Evolutionary conservation across 768 basidiomycete genomes (phyloP).

Genomic region (Boletus reticulatus): DNA sequence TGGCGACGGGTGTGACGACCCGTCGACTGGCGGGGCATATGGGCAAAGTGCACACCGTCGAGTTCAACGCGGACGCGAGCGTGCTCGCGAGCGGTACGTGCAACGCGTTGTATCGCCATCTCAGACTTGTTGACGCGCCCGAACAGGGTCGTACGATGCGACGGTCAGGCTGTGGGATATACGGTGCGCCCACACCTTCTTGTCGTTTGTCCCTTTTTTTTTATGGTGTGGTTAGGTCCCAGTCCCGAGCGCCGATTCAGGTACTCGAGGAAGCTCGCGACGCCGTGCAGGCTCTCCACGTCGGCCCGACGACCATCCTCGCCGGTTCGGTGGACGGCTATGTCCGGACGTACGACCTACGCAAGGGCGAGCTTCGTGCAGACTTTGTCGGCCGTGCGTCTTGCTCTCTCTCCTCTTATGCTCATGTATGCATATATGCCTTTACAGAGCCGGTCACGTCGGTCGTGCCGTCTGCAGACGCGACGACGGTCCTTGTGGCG

Average conservation of each 20-base stretch:
- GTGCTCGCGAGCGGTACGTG: slow-evolving; percentile 80
- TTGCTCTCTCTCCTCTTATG: neutral
- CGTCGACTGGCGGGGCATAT: slow-evolving; percentile 86
- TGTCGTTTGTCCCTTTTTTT: neutral
- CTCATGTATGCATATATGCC: neutral
- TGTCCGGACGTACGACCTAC: slow-evolving; percentile 91
- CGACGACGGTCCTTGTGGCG: slow-evolving; percentile 76
- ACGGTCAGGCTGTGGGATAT: slow-evolving; percentile 92
- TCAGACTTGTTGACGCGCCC: neutral
- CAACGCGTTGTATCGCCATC: neutral
- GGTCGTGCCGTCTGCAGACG: slow-evolving; percentile 75
- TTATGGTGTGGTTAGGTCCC: slow-evolving; percentile 47
- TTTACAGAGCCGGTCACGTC: slow-evolving; percentile 80
- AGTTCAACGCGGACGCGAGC: slow-evolving; percentile 84
- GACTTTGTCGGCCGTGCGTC: slow-evolving; percentile 89
- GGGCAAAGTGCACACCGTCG: slow-evolving; percentile 87
- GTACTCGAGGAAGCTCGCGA: slow-evolving; percentile 86
- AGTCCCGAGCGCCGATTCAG: slow-evolving; percentile 85
- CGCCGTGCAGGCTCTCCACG: slow-evolving; percentile 75
- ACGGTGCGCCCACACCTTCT: slow-evolving; percentile 50
- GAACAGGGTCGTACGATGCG: slow-evolving; percentile 84
- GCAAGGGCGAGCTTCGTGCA: slow-evolving; percentile 85
- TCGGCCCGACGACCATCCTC: slow-evolving; percentile 63
- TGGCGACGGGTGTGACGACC: slow-evolving; percentile 79
- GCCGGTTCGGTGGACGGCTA: slow-evolving; percentile 90